A percentile compares a stretch with the other conserved stretches of the same genome.
These are phyloP conservation scores for Suillus americanus DNA, from an alignment of 768 basidiomycete species.

Conservation along the genomic window DNA sequence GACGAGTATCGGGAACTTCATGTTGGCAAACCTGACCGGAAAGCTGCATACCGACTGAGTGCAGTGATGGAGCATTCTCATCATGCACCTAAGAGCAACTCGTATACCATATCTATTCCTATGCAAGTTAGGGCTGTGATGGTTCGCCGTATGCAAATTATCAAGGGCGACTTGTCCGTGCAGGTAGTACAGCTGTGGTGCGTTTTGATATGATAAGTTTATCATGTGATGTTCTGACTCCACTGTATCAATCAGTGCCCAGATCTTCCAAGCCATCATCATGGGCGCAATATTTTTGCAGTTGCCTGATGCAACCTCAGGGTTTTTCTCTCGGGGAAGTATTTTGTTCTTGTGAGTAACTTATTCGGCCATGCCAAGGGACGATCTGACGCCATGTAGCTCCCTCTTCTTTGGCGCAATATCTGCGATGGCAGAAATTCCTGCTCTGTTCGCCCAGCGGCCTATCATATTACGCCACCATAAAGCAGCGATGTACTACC, in stretches of 20 bases:
- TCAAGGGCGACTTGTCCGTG: conserved; percentile 38
- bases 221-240: conserved; percentile 15
- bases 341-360: conserved; percentile 67
- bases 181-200: conserved; percentile 37
- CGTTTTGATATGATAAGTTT: conserved; percentile 20
- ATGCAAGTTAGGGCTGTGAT: conserved; percentile 47
- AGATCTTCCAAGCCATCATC: conserved; percentile 20
- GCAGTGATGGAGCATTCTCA: conserved; percentile 52
- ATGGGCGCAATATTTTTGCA: conserved; percentile 42
- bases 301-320: conserved; percentile 32
- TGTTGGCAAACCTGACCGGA: conserved; percentile 45
- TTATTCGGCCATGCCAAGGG: conserved; percentile 14
- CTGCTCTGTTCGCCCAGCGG: conserved; percentile 43
- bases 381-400: conserved; percentile 46
- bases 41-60: conserved; percentile 44
- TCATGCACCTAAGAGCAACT: conserved; percentile 37
- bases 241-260: conserved; percentile 34
- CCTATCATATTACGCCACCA: conserved; percentile 42
- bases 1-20: conserved; percentile 42
- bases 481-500: conserved; percentile 47
- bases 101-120: conserved; percentile 45
- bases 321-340: conserved; percentile 62
- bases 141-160: conserved; percentile 43
- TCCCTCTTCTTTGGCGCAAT: conserved; percentile 50
- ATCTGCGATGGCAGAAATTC: conserved; percentile 53